Evolutionary conservation across 2,329 filamentous ascomycete species (phyloP).

Genomic region (Lecanicillium sp.): DNA sequence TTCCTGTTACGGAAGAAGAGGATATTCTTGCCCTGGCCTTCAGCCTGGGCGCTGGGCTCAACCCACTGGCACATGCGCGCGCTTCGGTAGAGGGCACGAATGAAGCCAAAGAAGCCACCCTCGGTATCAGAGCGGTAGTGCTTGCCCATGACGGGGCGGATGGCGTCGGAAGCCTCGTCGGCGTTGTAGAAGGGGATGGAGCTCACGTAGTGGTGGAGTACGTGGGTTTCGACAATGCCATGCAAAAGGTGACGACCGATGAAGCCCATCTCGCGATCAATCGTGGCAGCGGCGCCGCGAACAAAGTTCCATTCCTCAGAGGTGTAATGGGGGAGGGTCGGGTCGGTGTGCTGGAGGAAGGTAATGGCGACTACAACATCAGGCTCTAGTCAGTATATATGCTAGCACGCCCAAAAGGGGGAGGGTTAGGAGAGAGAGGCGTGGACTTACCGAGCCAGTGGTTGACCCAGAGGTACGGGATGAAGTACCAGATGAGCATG

Average conservation of each 20-base stretch:
- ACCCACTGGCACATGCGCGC: slow-evolving; percentile 94
- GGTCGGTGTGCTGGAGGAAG: slow-evolving; percentile 95
- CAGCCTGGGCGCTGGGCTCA: slow-evolving; percentile 76
- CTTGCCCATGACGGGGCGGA: slow-evolving; percentile 88
- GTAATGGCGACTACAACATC: slow-evolving; percentile 76
- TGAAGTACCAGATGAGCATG: slow-evolving; percentile 87
- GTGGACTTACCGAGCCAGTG: slow-evolving; percentile 85
- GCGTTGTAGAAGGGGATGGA: slow-evolving; percentile 96
- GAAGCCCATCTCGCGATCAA: slow-evolving; percentile 96
- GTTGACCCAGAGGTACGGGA: slow-evolving; percentile 97
- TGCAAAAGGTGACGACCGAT: slow-evolving; percentile 79
- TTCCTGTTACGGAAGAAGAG: slow-evolving; percentile 96
- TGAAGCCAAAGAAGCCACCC: slow-evolving; percentile 74
- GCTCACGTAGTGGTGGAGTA: slow-evolving; percentile 95
- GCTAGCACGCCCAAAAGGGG: too few species aligned
- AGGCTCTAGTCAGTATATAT: neutral
- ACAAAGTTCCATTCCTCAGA: slow-evolving; percentile 84
- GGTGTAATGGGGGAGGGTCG: slow-evolving; percentile 86
- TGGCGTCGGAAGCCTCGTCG: slow-evolving; percentile 88
- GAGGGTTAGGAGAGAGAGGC: neutral
- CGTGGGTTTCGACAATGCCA: slow-evolving; percentile 96
- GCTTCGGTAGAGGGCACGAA: slow-evolving; percentile 72
- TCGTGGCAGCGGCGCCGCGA: slow-evolving; percentile 88
- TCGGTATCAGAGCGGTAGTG: slow-evolving; percentile 84
- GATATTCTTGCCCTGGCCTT: slow-evolving; percentile 75